These are phyloP conservation scores for Axilococcus clingmanii DNA, from an alignment of 139 green algal genomes.

Conservation along the genomic window DNA sequence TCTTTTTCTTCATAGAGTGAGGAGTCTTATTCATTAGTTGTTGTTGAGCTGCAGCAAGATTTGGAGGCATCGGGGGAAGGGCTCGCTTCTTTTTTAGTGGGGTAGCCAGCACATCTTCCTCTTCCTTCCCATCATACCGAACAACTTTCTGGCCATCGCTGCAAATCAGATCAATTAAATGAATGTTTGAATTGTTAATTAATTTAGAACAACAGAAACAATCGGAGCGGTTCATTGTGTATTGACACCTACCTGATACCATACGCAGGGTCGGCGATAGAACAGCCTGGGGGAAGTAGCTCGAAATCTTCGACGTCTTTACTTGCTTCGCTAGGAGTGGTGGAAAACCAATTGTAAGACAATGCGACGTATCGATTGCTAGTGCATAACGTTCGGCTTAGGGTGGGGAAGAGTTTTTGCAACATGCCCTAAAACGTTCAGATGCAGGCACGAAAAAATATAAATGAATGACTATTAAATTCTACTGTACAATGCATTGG, in stretches of 20 bases:
- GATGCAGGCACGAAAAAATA: too few relatives aligned
- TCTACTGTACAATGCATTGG: too few relatives aligned
- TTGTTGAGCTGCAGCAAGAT: neutral
- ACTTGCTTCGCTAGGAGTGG: neutral
- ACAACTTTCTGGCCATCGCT: neutral
- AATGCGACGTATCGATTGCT: too few relatives aligned
- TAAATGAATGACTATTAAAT: too few relatives aligned
- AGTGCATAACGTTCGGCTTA: too few relatives aligned
- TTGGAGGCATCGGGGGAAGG: constrained; percentile 1
- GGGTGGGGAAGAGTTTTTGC: too few relatives aligned
- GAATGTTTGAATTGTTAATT: neutral
- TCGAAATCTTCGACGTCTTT: constrained; percentile 1
- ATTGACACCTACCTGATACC: neutral
- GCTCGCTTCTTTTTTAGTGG: neutral
- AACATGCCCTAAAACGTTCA: too few relatives aligned
- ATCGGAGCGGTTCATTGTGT: neutral
- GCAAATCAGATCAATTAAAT: neutral
- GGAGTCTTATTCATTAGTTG: constrained; percentile 5
- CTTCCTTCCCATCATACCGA: neutral
- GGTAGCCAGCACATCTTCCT: neutral
- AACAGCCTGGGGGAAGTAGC: constrained; percentile 10
- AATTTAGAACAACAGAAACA: neutral
- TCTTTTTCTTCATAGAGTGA: too few relatives aligned
- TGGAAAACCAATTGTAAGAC: too few relatives aligned
- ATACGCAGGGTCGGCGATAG: constrained; percentile 10